Evolutionary conservation across 441 rosid species (phyloP).

Genomic region (Populus hybrid): DNA sequence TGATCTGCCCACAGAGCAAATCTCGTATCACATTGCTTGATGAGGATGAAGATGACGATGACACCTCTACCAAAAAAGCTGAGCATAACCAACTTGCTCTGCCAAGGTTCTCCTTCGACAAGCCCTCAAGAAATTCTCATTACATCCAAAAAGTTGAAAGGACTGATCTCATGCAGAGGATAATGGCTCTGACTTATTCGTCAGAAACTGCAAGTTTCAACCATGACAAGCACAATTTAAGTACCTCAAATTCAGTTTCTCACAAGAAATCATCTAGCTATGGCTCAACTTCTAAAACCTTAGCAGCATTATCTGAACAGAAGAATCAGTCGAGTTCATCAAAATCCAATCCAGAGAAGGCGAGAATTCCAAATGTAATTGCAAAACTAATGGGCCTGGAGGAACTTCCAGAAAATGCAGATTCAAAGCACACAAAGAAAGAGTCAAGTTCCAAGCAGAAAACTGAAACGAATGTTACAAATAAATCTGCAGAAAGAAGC

Average conservation of each 20-base stretch:
- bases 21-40: constrained; percentile 65
- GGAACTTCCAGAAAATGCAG: constrained; percentile 57
- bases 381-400: constrained; percentile 91
- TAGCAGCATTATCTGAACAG: constrained; percentile 32
- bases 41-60: constrained; percentile 51
- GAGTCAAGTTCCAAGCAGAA: constrained; percentile 34
- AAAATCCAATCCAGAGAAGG: constrained; percentile 49
- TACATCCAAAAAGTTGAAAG: constrained; percentile 40
- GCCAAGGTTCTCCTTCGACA: constrained; percentile 57
- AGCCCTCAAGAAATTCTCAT: constrained; percentile 30
- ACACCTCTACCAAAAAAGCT: constrained; percentile 3
- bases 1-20: constrained; percentile 43
- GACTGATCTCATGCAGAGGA: constrained; percentile 42
- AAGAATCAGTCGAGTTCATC: constrained; percentile 34
- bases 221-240: constrained; percentile 25
- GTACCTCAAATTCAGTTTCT: constrained; percentile 32
- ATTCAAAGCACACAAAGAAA: constrained; percentile 28
- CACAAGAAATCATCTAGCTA: constrained; percentile 41
- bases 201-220: constrained; percentile 30
- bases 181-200: constrained; percentile 43
- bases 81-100: constrained; percentile 45
- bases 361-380: constrained; percentile 76
- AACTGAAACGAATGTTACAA: constrained; percentile 18
- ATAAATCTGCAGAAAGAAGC: constrained; percentile 34
- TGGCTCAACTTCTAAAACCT: constrained; percentile 19